Evolutionary conservation across 2,329 filamentous ascomycete species (phyloP).

Genomic region (Microsporum ferrugineum): DNA sequence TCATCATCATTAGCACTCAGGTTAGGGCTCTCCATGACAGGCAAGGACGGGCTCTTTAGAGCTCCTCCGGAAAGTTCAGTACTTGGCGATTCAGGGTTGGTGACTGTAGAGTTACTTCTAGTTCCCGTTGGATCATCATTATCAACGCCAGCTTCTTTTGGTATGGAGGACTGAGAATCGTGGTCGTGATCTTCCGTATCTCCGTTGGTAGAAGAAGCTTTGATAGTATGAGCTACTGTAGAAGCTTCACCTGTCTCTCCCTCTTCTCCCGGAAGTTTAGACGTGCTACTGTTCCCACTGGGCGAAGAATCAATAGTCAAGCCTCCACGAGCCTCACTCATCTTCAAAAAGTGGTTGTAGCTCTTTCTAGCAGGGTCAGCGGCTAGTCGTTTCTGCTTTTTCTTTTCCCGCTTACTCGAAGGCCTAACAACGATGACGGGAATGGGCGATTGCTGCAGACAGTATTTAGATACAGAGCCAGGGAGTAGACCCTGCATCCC

Average conservation of each 20-base stretch:
- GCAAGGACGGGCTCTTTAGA: constrained; percentile 12
- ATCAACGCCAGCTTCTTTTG: constrained; percentile 1
- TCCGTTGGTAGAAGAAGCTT: constrained; percentile 23
- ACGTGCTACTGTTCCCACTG: constrained; percentile 36
- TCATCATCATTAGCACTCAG: constrained; percentile 5
- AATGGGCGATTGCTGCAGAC: constrained; percentile 82
- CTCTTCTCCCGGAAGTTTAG: constrained; percentile 23
- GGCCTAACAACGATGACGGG: constrained; percentile 87
- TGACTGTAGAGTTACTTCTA: constrained; percentile 3
- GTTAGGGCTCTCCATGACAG: constrained; percentile 4
- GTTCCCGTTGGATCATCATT: constrained; percentile 9
- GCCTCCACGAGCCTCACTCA: constrained; percentile 43
- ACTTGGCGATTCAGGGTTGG: constrained; percentile 7
- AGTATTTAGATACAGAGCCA: constrained; percentile 89
- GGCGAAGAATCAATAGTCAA: constrained; percentile 43
- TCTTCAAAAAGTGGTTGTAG: constrained; percentile 65
- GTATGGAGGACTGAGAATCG: background rate
- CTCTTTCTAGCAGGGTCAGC: constrained; percentile 64
- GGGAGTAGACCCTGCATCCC: constrained; percentile 78
- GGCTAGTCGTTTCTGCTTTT: constrained; percentile 71
- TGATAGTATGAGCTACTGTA: constrained; percentile 41
- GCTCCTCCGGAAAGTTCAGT: constrained; percentile 8
- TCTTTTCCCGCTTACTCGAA: constrained; percentile 75
- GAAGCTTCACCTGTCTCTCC: constrained; percentile 39
- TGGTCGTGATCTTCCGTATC: constrained; percentile 1